Percentiles rank a stretch among this genome's conserved stretches.
Evolutionary conservation across 179 eudicot species (phyloP).

Genomic region (Silene noctiflora): DNA sequence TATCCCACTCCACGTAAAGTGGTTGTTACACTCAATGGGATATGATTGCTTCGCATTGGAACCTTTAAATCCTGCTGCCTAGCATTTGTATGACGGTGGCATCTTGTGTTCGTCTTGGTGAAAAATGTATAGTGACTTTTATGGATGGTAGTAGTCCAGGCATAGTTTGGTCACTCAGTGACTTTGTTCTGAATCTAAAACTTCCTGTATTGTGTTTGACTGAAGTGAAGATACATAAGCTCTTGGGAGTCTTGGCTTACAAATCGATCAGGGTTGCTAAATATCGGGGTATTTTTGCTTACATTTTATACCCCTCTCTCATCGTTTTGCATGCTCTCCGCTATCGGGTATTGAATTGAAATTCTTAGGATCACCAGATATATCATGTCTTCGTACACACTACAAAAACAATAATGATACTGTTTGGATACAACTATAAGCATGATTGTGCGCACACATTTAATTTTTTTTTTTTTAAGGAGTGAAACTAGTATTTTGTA

Average conservation of each 20-base stretch:
- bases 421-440: too few species aligned
- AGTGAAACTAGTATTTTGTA: too few species aligned
- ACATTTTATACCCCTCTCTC: too few species aligned
- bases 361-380: too few species aligned
- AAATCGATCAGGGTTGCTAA: too few species aligned
- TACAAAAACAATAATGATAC: too few species aligned
- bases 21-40: constrained; percentile 83
- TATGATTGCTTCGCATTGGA: constrained; percentile 24
- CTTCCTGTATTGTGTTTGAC: neutral
- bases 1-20: constrained; percentile 72
- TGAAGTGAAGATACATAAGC: neutral
- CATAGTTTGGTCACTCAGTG: neutral
- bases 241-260: neutral
- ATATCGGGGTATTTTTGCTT: too few species aligned
- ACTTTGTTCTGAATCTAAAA: neutral
- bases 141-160: neutral
- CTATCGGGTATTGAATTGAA: too few species aligned
- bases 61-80: neutral
- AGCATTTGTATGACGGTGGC: neutral
- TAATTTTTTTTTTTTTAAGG: too few species aligned
- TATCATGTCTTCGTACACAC: too few species aligned
- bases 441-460: too few species aligned
- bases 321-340: too few species aligned
- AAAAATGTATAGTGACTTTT: neutral
- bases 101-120: neutral